phyloP scores from a whole-genome alignment of 139 green algal species.

The Picochlorum sp. region DNA sequence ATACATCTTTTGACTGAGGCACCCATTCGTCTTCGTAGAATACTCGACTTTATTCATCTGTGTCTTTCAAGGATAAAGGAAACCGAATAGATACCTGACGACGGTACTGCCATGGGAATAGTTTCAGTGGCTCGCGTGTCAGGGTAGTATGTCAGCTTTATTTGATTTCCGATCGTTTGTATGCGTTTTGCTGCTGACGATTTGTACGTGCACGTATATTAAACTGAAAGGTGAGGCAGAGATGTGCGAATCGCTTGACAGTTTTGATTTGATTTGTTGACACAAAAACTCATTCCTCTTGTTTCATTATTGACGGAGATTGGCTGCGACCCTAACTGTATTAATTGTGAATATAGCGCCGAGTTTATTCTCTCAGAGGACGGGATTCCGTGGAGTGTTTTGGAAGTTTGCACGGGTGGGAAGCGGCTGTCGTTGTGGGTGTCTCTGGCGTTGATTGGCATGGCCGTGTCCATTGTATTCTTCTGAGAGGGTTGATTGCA shows the following conservation, averaged over 20 bases:
- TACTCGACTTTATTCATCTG: too few relatives aligned
- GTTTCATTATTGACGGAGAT: neutral
- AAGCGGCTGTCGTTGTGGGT: conserved; percentile 71
- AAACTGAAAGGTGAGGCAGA: conserved; percentile 59
- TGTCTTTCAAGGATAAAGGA: too few relatives aligned
- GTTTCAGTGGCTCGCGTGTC: neutral
- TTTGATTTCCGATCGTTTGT: conserved; percentile 93
- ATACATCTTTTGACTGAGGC: too few relatives aligned
- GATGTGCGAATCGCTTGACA: too few relatives aligned
- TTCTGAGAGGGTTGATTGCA: neutral
- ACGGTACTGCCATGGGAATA: neutral
- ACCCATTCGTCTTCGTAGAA: too few relatives aligned
- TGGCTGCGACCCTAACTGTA: neutral
- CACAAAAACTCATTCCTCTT: too few relatives aligned
- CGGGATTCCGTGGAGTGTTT: conserved; percentile 67
- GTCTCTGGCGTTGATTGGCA: conserved; percentile 47
- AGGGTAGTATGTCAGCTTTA: conserved; percentile 67
- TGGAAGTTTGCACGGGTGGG: conserved; percentile 83
- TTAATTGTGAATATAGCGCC: neutral
- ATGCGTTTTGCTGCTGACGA: conserved; percentile 80
- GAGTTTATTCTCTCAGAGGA: conserved; percentile 1
- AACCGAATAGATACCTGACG: too few relatives aligned
- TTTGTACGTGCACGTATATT: conserved; percentile 94
- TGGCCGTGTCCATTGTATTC: conserved; percentile 57
- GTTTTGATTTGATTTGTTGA: too few relatives aligned